Conservation (phyloP, 257 asterid species). For the Galeopsis tetrahit region DNA sequence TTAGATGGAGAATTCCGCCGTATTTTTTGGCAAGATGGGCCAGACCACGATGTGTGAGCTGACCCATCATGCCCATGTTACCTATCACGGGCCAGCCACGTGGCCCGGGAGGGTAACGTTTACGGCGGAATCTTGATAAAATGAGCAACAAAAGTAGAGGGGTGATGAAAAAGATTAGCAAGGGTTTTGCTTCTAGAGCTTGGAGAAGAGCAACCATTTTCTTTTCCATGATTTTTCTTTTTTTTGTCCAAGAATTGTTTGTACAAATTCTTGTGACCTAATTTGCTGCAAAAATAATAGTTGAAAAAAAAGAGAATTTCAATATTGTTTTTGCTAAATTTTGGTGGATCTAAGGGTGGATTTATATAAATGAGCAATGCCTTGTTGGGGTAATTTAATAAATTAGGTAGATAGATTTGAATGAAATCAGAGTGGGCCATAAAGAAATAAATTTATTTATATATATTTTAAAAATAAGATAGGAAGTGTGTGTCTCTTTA, state of each 20-base stretch:
- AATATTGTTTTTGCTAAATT: conserved; percentile 28
- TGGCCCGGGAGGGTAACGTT: conserved; percentile 85
- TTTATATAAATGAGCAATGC: conserved; percentile 29
- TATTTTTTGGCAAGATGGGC: conserved; percentile 65
- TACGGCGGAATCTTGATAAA: conserved; percentile 43
- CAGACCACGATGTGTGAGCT: conserved; percentile 77
- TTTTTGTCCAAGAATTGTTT: not conserved
- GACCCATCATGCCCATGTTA: conserved; percentile 67
- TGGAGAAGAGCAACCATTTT: conserved; percentile 25
- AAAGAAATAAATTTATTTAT: not conserved
- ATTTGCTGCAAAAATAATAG: not conserved
- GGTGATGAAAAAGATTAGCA: conserved; percentile 35
- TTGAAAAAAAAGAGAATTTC: conserved; percentile 27
- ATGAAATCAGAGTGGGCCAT: conserved; percentile 24
- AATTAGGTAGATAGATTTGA: not conserved
- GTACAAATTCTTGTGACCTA: not conserved
- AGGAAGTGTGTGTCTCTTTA: conserved; percentile 33
- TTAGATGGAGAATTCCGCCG: conserved; percentile 80
- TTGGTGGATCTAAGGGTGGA: conserved; percentile 22
- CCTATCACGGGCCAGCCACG: conserved; percentile 84
- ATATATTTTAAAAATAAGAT: conserved; percentile 28
- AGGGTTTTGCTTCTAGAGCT: conserved; percentile 37
- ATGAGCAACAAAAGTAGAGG: conserved; percentile 40
- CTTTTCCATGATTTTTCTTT: conserved; percentile 23
- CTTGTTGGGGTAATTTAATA: not conserved